Conservation (phyloP, 768 basidiomycete species). For the Lentinula sp. region DNA sequence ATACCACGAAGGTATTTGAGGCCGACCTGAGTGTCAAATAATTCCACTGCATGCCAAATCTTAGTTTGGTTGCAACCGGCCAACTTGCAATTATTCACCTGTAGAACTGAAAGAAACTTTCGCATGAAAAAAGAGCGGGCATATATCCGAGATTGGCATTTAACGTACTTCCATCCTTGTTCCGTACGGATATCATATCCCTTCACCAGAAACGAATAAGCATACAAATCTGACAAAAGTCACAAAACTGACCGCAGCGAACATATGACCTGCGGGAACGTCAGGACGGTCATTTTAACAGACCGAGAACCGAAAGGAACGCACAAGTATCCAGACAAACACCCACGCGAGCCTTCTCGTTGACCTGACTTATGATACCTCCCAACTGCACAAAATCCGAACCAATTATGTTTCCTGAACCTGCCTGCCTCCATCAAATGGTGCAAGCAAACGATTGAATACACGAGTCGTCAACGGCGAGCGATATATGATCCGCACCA, state of each 20-base stretch:
- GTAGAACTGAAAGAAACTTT: not conserved
- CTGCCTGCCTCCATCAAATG: constrained; percentile 4
- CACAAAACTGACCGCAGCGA: constrained; percentile 54
- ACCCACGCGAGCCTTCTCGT: constrained; percentile 70
- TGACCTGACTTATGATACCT: constrained; percentile 61
- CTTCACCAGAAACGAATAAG: constrained; percentile 22
- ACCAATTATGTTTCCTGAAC: constrained; percentile 7
- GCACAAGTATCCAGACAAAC: constrained; percentile 85
- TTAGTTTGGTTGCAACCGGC: not conserved
- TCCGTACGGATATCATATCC: constrained; percentile 78
- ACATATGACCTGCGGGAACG: constrained; percentile 55
- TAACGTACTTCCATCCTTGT: constrained; percentile 64
- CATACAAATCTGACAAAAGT: not conserved
- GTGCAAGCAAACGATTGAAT: not conserved
- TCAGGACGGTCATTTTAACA: not conserved
- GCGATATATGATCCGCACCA: constrained; percentile 37
- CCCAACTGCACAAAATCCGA: constrained; percentile 63
- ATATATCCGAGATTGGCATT: not conserved
- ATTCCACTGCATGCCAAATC: constrained; percentile 35
- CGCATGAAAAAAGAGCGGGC: too few relatives aligned
- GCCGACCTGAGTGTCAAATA: constrained; percentile 68
- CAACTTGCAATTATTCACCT: not conserved
- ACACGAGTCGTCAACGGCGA: not conserved
- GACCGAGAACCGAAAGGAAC: constrained; percentile 10
- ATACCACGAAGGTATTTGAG: constrained; percentile 71